Base-by-base conservation (phyloP, 306 rosid genomes). In the Prosopis cineraria region DNA sequence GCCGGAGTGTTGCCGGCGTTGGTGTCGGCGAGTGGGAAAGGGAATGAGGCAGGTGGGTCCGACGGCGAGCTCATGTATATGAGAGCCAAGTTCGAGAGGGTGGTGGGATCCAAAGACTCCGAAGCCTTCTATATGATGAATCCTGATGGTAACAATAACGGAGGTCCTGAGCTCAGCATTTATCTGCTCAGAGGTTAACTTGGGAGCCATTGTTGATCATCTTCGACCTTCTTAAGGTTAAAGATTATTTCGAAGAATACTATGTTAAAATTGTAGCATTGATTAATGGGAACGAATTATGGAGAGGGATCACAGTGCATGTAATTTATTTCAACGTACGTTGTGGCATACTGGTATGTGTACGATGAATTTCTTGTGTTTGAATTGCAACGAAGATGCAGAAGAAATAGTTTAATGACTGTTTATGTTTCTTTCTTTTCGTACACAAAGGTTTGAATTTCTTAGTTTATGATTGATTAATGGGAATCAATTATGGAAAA, bases 101-200 rank as follows among this genome's bases (percentile, higher is more conserved):
- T 94, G 55, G 90, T 88, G 6, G 92, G 98, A 17, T 94, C 97
- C 29, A 90, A 78, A 63, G 95, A 94, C 66, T 94, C 98, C 2
- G 95, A 94, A 71, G 97, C 98, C 3, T 94, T 90, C 31, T 94
- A 94, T 69, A 90, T 94, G 98, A 87, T 89, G 80, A 92, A 93
- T 68, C 93, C 94, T 9, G 97, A 90, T 74, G 87, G 85, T 0
- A 79, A 2, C 20, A 52, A 52, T 52, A 8, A 70, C 34, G 92
- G 85, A 6, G 92, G 95, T 56, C 98, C 98, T 82, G 97, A 94
- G 63, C 97, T 94, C 5, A 90, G 97, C 79, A 82, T 94, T 76
- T 94, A 90, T 80, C 74, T 94, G 79, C 91, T 94, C 64, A 92
- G 98, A 76, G 95, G 90, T 75, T 84, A 3, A 37, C 24, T 7